Base-by-base conservation (phyloP, 176 grass and related monocot genomes). In the Aegilops sharonensis region DNA sequence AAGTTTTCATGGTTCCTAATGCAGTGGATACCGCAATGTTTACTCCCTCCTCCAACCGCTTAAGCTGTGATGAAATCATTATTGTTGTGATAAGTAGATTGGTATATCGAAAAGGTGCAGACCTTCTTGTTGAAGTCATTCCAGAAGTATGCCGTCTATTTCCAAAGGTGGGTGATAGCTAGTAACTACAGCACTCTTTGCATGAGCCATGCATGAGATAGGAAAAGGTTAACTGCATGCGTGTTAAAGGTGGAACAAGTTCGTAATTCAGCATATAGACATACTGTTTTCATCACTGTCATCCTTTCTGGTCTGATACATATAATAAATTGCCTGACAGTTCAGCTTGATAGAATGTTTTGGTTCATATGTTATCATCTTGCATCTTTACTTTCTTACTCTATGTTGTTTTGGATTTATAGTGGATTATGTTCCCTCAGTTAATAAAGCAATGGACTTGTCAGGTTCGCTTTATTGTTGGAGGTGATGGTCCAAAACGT, bases 21-120 rank as follows among this genome's bases (percentile, higher is more conserved):
- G 95, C 95, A 20, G 95, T 98, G 78, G 95, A 98, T 88, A 98
- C 95, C 64, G 91, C 93, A 87, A 92, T 98, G 95, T 98, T 98
- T 89, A 98, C 87, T 70, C 95, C 95, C 34, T 80, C 91, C 8
- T 81, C 89, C 36, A 67, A 81, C 29, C 91, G 89, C 48, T 83
- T 93, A 61, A 88, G 77, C 24, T 89, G 83, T 40, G 91, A 95
- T 92, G 95, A 98, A 90, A 91, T 98, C 84, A 86, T 98, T 70
- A 92, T 98, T 67, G 85, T 98, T 87, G 95, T 98, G 67, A 87
- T 98, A 47, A 98, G 95, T 93, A 86, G 95, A 88, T 85, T 98
- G 63, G 95, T 98, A 5, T 98, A 98, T 82, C 84, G 95, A 75
- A 98, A 98, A 61, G 95, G 95, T 81, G 95, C 93, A 12, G 93